Evolutionary conservation across 495 filamentous ascomycete genomes (phyloP), one percentile per base, ranked within the genome.

Genomic region (Penicillium waksmanii): DNA sequence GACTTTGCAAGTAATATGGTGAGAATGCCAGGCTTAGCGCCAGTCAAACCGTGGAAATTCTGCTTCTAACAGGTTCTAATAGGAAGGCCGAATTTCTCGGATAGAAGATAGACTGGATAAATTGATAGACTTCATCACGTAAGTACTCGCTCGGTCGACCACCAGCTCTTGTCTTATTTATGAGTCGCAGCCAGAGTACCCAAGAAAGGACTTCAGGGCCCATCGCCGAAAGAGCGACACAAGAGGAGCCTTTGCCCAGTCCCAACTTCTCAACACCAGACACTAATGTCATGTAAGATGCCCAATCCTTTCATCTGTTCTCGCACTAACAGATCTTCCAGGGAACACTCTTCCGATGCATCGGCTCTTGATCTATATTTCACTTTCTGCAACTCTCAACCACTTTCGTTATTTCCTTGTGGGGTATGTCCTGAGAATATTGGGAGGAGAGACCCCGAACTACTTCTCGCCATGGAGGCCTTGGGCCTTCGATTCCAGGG

Each of bases 81-180:
- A 79, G 77, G 75, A 74, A 19, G 67, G 75, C 52, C 71, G 77
- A 7, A 57, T 80, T 43, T 72, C 63, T 34, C 60, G 61, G 15
- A 66, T 80, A 6, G 77, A 80, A 61, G 58, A 60, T 8, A 73
- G 70, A 42, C 49, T 80, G 12, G 74, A 76, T 25, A 70, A 72
- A 31, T 62, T 80, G 36, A 55, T 68, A 11, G 53, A 62, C 3
- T 66, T 65, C 19, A 64, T 72, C 36, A 60, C 55, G 68, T 71
- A 62, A 43, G 60, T 66, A 43, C 2, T 13, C 31, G 0, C 23
- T 11, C 18, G 27, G 27, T 31, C 27, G 1, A 9, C 27, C 27
- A 17, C 6, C 11, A 19, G 40, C 18, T 9, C 5, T 50, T 36
- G 31, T 34, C 15, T 52, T 17, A 17, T 48, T 42, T 44, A 35